Percentiles rank a stretch among this genome's conserved stretches.
Conservation (phyloP, 345 rosid species). For the Salix suchowensis region DNA sequence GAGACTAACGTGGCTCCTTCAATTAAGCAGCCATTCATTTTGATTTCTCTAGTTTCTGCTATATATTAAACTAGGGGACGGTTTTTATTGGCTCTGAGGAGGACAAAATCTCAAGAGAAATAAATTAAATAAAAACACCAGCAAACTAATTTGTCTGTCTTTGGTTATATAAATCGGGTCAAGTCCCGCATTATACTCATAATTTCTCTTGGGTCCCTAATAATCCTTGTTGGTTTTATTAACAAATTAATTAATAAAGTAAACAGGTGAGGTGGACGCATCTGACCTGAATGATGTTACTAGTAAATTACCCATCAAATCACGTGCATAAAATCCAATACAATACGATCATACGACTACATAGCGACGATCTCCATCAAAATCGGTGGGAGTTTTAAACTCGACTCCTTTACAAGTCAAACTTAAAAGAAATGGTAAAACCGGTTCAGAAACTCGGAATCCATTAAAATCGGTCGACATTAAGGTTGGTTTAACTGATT, state of each 20-base stretch:
- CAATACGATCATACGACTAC: neutral
- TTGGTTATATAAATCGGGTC: neutral
- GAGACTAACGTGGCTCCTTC: neutral
- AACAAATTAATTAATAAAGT: neutral
- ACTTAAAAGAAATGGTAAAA: too few species aligned
- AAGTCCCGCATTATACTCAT: neutral
- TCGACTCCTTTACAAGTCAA: too few species aligned
- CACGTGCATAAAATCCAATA: constrained; percentile 6
- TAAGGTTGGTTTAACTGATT: too few species aligned
- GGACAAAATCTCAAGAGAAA: neutral
- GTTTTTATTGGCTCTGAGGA: neutral
- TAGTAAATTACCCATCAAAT: neutral
- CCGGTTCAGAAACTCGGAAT: too few species aligned
- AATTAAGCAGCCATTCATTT: neutral
- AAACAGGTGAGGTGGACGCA: neutral
- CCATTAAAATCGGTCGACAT: too few species aligned
- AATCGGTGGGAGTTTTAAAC: neutral
- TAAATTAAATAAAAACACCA: neutral
- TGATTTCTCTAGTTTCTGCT: neutral
- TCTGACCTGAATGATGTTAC: neutral
- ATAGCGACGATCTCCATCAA: neutral
- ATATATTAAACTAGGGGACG: neutral
- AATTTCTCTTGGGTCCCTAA: neutral
- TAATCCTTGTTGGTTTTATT: neutral
- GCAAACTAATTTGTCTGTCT: neutral